Conservation (phyloP, 1,139 yeast species). For the Nadsonia starkeyi-henricii region DNA sequence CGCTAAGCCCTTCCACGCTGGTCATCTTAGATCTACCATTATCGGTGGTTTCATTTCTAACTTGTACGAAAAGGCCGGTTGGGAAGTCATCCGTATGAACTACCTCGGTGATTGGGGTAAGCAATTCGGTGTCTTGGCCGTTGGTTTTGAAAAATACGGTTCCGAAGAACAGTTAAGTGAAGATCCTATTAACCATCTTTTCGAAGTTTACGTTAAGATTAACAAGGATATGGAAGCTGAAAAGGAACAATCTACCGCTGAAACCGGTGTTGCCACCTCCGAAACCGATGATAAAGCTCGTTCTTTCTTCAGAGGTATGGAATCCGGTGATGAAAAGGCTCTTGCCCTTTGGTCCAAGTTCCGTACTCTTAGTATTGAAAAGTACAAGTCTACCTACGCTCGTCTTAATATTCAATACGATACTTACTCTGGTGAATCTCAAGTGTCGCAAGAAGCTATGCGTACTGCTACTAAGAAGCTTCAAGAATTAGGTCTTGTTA, state of each 20-base stretch:
- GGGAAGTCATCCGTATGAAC: slow-evolving; percentile 81
- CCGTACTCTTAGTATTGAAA: slow-evolving; percentile 78
- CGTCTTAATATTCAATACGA: slow-evolving; percentile 85
- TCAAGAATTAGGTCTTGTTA: slow-evolving; percentile 55
- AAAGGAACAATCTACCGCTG: slow-evolving; percentile 41
- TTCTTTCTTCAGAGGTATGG: slow-evolving; percentile 81
- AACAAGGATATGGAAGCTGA: slow-evolving; percentile 70
- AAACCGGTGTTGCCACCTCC: slow-evolving; percentile 16
- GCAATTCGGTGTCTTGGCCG: slow-evolving; percentile 91
- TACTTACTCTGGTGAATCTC: slow-evolving; percentile 89
- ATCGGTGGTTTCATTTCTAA: slow-evolving; percentile 95
- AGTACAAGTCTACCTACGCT: slow-evolving; percentile 76
- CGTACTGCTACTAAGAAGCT: slow-evolving; percentile 48
- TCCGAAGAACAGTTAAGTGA: slow-evolving; percentile 50
- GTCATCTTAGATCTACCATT: slow-evolving; percentile 93
- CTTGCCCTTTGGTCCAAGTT: slow-evolving; percentile 72
- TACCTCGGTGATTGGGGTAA: slow-evolving; percentile 99
- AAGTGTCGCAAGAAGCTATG: slow-evolving; percentile 68
- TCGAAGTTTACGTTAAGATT: slow-evolving; percentile 82
- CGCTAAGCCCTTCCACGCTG: slow-evolving; percentile 99
- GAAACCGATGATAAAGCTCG: slow-evolving; percentile 74
- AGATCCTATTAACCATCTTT: slow-evolving; percentile 91
- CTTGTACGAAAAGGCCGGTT: slow-evolving; percentile 79
- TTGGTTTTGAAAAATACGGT: slow-evolving; percentile 83
- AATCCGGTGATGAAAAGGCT: slow-evolving; percentile 79